phyloP scores from a whole-genome alignment of 2,329 filamentous ascomycete genomes.

The Clarireedia sp. region DNA sequence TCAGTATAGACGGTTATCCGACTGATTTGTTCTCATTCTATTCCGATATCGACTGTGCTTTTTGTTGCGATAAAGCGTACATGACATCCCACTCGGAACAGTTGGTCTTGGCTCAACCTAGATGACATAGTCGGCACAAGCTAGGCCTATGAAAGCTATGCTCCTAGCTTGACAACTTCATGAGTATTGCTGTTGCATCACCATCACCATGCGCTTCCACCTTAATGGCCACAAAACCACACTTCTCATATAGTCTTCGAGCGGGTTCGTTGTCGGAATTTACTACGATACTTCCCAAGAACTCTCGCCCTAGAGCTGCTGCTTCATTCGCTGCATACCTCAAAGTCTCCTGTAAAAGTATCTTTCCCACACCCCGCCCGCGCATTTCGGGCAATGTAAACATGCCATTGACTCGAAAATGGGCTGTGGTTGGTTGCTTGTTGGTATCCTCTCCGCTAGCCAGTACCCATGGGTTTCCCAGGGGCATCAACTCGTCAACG shows the following conservation, averaged over 20 bases:
- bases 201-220: conserved; percentile 12
- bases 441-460: neutral
- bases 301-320: conserved; percentile 15
- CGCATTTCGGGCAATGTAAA: conserved; percentile 33
- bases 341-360: conserved; percentile 27
- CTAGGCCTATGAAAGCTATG: too few relatives aligned
- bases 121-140: too few relatives aligned
- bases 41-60: too few relatives aligned
- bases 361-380: conserved; percentile 31
- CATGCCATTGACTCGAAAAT: conserved; percentile 32
- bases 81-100: too few relatives aligned
- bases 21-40: too few relatives aligned
- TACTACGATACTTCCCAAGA: conserved; percentile 30
- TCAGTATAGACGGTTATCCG: too few relatives aligned
- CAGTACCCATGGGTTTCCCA: conserved; percentile 17
- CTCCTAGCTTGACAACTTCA: neutral
- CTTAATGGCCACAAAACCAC: conserved; percentile 28
- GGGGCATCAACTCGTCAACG: conserved; percentile 6
- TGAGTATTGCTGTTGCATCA: conserved; percentile 15
- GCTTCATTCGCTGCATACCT: conserved; percentile 24
- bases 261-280: conserved; percentile 30
- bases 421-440: conserved; percentile 9
- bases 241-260: conserved; percentile 30
- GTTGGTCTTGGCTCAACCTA: too few relatives aligned
- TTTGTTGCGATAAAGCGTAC: too few relatives aligned